phyloP scores from a whole-genome alignment of 169 alveolate species.

The Plasmodium ovale region DNA sequence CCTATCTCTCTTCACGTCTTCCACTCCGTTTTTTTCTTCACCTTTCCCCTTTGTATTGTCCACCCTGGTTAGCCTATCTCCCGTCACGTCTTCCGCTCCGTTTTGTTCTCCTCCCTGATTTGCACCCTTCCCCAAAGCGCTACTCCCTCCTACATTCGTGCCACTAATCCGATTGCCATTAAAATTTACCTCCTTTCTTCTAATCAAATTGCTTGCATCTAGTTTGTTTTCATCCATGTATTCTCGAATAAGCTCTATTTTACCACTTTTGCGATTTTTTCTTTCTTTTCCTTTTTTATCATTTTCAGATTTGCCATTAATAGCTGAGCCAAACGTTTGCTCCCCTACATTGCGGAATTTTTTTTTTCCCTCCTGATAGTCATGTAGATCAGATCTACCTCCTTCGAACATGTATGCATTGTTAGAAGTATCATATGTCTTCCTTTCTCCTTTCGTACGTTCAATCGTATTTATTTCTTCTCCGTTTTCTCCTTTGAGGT shows the following conservation, averaged over 20 bases:
- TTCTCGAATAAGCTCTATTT: background rate
- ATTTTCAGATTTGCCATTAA: background rate
- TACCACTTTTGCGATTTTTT: background rate
- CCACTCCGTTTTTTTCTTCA: background rate
- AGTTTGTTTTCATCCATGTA: background rate
- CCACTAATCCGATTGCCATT: background rate
- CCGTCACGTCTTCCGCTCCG: background rate
- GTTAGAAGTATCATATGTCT: no score
- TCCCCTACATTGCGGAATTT: background rate
- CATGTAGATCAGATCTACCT: background rate
- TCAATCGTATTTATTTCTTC: no score
- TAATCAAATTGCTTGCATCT: conserved; percentile 20
- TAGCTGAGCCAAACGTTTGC: conserved; percentile 5
- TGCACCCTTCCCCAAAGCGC: background rate
- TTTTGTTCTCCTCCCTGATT: background rate
- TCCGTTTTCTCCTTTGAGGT: no score
- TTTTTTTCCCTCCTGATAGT: background rate
- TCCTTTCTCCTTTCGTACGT: no score
- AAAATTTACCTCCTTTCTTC: conserved; percentile 52
- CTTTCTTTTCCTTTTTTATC: conserved; percentile 1
- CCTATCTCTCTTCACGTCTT: background rate
- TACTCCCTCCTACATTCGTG: background rate
- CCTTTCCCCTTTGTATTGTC: background rate
- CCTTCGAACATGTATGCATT: background rate
- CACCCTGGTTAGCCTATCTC: background rate